These are phyloP conservation scores for Mucor irregularis DNA, from an alignment of 371 early-diverging fungal species.

Conservation along the genomic window DNA sequence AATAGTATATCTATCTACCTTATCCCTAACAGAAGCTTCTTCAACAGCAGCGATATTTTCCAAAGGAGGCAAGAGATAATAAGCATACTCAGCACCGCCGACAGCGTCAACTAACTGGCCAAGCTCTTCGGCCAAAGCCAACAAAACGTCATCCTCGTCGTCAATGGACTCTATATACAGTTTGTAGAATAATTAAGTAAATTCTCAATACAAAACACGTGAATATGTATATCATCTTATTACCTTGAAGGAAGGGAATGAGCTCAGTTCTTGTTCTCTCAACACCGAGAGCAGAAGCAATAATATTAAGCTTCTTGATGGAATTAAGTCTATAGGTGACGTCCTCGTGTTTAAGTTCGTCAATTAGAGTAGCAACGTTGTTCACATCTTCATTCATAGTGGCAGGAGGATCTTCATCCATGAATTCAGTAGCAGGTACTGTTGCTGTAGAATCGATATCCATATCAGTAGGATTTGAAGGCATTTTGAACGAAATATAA, in stretches of 20 bases:
- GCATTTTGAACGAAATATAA: conserved; percentile 6
- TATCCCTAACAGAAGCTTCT: conserved; percentile 95
- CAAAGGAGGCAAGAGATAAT: conserved; percentile 85
- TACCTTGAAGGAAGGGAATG: conserved; percentile 96
- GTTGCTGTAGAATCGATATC: conserved; percentile 39
- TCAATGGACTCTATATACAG: conserved; percentile 91
- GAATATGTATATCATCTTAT: neutral
- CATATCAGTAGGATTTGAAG: conserved; percentile 34
- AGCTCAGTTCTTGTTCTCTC: conserved; percentile 95
- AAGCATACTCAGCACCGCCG: conserved; percentile 86
- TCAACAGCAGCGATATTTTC: conserved; percentile 96
- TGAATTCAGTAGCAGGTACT: conserved; percentile 43
- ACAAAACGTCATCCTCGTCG: conserved; percentile 95
- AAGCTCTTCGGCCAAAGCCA: conserved; percentile 92
- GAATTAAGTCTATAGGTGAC: conserved; percentile 89
- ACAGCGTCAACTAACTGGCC: conserved; percentile 90
- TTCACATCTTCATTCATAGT: conserved; percentile 49
- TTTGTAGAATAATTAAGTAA: neutral
- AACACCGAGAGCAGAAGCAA: conserved; percentile 93
- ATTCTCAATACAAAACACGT: conserved; percentile 8
- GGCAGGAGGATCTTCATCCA: conserved; percentile 52
- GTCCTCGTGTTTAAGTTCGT: conserved; percentile 98
- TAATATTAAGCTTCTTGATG: conserved; percentile 85
- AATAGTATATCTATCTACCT: conserved; percentile 56
- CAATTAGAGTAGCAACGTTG: conserved; percentile 91